These are phyloP conservation scores for Paragyromitra xinjiangensis DNA, from an alignment of 495 filamentous ascomycete species.

Conservation along the genomic window DNA sequence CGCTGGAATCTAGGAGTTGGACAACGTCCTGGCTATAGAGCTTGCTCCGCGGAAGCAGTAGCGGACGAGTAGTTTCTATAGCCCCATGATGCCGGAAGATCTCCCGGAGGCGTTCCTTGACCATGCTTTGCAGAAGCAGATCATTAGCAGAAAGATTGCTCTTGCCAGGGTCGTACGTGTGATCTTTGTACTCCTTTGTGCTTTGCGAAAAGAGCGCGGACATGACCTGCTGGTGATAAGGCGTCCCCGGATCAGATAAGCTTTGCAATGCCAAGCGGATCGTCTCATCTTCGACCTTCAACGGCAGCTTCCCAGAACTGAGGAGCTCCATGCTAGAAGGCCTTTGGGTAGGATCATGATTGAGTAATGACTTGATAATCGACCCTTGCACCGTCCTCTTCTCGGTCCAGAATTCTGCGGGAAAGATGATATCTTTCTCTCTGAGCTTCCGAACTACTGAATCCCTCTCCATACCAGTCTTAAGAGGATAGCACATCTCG, in stretches of 20 bases:
- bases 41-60: constrained; percentile 80
- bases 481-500: constrained; percentile 89
- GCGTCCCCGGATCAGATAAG: constrained; percentile 80
- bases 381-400: constrained; percentile 77
- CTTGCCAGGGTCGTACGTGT: constrained; percentile 81
- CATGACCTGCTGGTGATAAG: constrained; percentile 89
- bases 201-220: constrained; percentile 79
- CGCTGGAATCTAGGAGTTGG: constrained; percentile 80
- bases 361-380: constrained; percentile 82
- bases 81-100: constrained; percentile 95
- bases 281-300: constrained; percentile 90
- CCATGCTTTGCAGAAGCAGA: constrained; percentile 74
- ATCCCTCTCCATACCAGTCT: constrained; percentile 88
- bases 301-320: constrained; percentile 83
- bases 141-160: constrained; percentile 68
- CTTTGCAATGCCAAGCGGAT: constrained; percentile 82
- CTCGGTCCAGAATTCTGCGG: constrained; percentile 75
- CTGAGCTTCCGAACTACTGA: constrained; percentile 75
- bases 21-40: constrained; percentile 77
- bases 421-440: constrained; percentile 72
- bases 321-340: constrained; percentile 88
- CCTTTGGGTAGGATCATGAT: constrained; percentile 78
- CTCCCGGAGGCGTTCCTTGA: constrained; percentile 76
- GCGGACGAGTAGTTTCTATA: constrained; percentile 76
- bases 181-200: constrained; percentile 79